Evolutionary conservation across 75 land plant genomes (phyloP).

Genomic region (Adiantum capillusveneris): DNA sequence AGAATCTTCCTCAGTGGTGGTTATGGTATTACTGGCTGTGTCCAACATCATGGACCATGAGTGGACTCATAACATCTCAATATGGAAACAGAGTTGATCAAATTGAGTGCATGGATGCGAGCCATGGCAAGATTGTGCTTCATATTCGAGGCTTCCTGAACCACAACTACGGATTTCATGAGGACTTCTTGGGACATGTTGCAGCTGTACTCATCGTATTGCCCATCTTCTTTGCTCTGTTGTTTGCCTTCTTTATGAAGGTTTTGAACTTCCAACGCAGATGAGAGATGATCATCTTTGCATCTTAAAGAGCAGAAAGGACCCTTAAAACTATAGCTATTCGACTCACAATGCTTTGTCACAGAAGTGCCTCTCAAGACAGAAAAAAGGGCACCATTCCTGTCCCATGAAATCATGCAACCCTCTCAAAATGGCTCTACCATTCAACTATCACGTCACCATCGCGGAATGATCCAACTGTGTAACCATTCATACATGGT

Average conservation of each 20-base stretch:
- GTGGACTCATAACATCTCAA: conserved; percentile 58
- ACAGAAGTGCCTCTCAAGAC: no score
- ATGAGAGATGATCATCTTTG: no score
- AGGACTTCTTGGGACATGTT: conserved; percentile 28
- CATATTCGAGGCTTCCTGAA: conserved; percentile 31
- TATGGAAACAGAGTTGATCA: conserved; percentile 32
- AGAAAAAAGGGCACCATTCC: no score
- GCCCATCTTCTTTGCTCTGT: conserved; percentile 31
- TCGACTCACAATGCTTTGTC: no score
- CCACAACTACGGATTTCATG: conserved; percentile 39
- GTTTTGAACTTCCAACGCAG: conserved; percentile 56
- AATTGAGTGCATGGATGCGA: conserved; percentile 1
- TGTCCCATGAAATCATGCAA: no score
- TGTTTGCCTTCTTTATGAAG: conserved; percentile 37
- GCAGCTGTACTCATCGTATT: conserved; percentile 34
- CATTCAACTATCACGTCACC: no score
- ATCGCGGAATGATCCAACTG: no score
- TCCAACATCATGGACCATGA: conserved; percentile 54
- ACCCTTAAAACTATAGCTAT: no score
- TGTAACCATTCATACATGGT: no score
- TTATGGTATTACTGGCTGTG: conserved; percentile 70
- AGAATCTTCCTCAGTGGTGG: conserved; percentile 71
- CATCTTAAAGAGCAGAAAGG: no score
- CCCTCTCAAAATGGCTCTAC: no score
- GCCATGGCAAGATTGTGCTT: no score